phyloP scores from a whole-genome alignment of 1,284 basidiomycete species.

The Cryptococcus sp. region DNA sequence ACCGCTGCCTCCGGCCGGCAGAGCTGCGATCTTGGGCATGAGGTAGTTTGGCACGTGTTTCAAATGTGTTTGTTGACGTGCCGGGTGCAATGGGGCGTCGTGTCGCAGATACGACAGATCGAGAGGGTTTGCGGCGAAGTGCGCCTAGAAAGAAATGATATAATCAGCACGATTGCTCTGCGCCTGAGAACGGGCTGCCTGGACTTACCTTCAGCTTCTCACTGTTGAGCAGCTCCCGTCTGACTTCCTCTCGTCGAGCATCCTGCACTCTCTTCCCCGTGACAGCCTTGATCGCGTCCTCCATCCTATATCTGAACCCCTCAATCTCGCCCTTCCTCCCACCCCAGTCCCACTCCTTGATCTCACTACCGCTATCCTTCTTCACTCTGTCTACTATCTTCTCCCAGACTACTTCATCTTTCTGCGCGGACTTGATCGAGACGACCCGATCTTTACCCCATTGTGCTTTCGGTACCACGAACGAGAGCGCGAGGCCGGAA shows the following conservation, averaged over 20 bases:
- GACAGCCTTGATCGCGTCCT: slow-evolving; percentile 87
- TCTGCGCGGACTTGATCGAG: slow-evolving; percentile 62
- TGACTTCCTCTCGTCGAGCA: slow-evolving; percentile 91
- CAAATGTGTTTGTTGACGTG: slow-evolving; percentile 85
- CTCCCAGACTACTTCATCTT: slow-evolving; percentile 76
- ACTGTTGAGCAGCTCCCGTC: slow-evolving; percentile 89
- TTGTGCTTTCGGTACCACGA: slow-evolving; percentile 73
- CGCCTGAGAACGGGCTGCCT: background rate
- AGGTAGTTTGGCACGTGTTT: slow-evolving; percentile 95
- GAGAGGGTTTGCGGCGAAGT: slow-evolving; percentile 96
- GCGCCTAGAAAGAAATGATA: slow-evolving; percentile 63
- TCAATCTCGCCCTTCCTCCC: slow-evolving; percentile 79
- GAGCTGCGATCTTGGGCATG: slow-evolving; percentile 74
- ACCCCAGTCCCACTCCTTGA: slow-evolving; percentile 94
- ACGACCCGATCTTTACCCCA: slow-evolving; percentile 71
- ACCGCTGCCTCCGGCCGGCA: slow-evolving; percentile 34
- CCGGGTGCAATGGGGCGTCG: slow-evolving; percentile 89
- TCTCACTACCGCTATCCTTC: slow-evolving; percentile 66
- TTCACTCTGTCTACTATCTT: slow-evolving; percentile 73
- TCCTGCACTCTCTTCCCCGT: slow-evolving; percentile 85
- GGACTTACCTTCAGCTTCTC: slow-evolving; percentile 88
- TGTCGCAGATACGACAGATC: slow-evolving; percentile 92
- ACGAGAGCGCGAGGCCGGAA: slow-evolving; percentile 88
- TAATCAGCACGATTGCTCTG: background rate
- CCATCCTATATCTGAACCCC: slow-evolving; percentile 98